These are phyloP conservation scores for Paramyrothecium roridum DNA, from an alignment of 2,329 filamentous ascomycete genomes.

Conservation along the genomic window DNA sequence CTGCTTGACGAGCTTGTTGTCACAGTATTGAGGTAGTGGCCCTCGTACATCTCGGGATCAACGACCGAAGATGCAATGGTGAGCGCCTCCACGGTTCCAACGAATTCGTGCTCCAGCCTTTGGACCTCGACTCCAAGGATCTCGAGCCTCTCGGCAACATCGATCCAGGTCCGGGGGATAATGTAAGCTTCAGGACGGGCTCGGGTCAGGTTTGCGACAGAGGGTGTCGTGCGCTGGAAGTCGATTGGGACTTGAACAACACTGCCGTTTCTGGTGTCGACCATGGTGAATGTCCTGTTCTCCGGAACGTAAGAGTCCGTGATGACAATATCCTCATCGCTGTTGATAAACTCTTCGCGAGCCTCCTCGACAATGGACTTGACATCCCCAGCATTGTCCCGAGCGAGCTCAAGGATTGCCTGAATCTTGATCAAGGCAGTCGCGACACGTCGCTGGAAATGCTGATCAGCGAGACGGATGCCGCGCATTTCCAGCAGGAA, in stretches of 20 bases:
- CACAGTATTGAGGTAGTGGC: constrained; percentile 15
- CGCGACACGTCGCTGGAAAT: constrained; percentile 27
- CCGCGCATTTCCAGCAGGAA: constrained; percentile 23
- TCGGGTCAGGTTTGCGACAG: constrained; percentile 19
- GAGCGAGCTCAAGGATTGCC: constrained; percentile 18
- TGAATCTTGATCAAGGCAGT: constrained; percentile 19
- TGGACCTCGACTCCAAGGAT: constrained; percentile 18
- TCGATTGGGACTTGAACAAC: constrained; percentile 15
- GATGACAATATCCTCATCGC: constrained; percentile 20
- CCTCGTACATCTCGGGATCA: constrained; percentile 15
- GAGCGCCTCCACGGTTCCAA: constrained; percentile 16
- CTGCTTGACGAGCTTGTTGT: constrained; percentile 11
- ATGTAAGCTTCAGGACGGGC: constrained; percentile 20
- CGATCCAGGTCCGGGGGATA: constrained; percentile 18
- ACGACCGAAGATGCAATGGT: constrained; percentile 14
- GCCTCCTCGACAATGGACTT: constrained; percentile 16
- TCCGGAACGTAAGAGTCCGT: constrained; percentile 13
- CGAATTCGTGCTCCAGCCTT: constrained; percentile 12
- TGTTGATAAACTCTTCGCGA: constrained; percentile 14
- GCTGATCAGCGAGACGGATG: constrained; percentile 24
- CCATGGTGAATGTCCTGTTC: constrained; percentile 20
- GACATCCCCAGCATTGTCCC: constrained; percentile 14
- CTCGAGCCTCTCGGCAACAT: constrained; percentile 17
- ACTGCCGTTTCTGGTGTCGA: constrained; percentile 18
- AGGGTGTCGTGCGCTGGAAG: constrained; percentile 19